Evolutionary conservation across 345 rosid species (phyloP), one percentile per base, ranked within the genome.

Genomic region (Brassica nigra): DNA sequence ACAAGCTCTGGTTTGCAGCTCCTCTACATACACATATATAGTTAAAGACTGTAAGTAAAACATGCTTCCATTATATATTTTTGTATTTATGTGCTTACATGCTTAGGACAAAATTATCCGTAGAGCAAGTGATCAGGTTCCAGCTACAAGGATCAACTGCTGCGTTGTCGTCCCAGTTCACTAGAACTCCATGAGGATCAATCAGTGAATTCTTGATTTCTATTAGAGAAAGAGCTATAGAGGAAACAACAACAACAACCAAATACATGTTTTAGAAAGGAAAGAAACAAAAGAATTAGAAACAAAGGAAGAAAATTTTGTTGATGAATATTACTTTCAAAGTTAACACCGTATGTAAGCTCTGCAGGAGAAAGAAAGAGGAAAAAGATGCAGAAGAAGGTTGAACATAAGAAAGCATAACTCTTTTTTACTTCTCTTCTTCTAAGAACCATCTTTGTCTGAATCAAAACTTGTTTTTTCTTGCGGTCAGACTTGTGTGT

Each of bases 71-170:
- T 27, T 57, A 39, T 62, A n/a, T 47, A 5, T 78, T 0, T 69
- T 10, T 68, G 37, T 68, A 34, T 76, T 6, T 12, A 23, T 64
- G 20, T 1, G 74, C 98, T 93, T 90, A 95, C 99, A 95, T 76
- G 80, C 71, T 80, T 79, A 64, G 55, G 78, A 93, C 94, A 16
- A 88, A 81, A 74, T 84, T 83, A 82, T 90, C 97, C 37, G 84
- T 1, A 70, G 91, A 87, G 18, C 99, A 95, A 64, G 88, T 73
- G 76, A 95, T 75, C 92, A 87, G 82, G 66, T 68, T 62, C 99
- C 99, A 95, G 80, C 83, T 87, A 81, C 99, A 95, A 73, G 98
- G 97, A 88, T 91, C 96, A 75, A 88, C 97, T 44, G 92, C 86
- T 77, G 77, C 82, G 4, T 68, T 87, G 85, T 95, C 98, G 85